These are phyloP conservation scores for Ophiostoma tasmaniense DNA, from an alignment of 2,329 filamentous ascomycete species.

Conservation along the genomic window DNA sequence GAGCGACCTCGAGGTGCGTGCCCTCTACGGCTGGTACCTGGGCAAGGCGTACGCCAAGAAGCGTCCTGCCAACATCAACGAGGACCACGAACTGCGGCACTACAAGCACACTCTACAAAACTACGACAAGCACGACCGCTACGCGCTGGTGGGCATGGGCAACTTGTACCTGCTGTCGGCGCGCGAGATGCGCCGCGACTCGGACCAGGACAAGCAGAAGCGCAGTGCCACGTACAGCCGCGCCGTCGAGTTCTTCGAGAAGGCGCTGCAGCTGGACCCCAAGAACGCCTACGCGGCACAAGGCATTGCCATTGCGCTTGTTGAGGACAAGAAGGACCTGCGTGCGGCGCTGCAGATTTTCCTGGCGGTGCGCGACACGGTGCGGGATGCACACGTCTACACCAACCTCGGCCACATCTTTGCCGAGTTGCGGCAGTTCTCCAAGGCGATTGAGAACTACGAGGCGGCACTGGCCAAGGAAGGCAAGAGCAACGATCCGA, in stretches of 20 bases:
- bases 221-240: constrained; percentile 78
- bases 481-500: constrained; percentile 61
- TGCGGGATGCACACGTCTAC: constrained; percentile 80
- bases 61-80: constrained; percentile 66
- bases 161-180: constrained; percentile 82
- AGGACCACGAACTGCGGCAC: constrained; percentile 86
- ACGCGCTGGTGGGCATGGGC: constrained; percentile 92
- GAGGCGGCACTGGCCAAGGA: constrained; percentile 76
- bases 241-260: constrained; percentile 97
- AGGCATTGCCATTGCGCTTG: constrained; percentile 85
- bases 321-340: constrained; percentile 89
- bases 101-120: constrained; percentile 94
- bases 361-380: constrained; percentile 78
- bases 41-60: constrained; percentile 75
- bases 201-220: constrained; percentile 85
- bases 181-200: constrained; percentile 87
- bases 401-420: constrained; percentile 93
- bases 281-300: constrained; percentile 95
- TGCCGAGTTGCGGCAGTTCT: constrained; percentile 80
- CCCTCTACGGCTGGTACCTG: constrained; percentile 91
- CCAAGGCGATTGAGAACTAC: constrained; percentile 90
- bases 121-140: constrained; percentile 96
- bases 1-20: constrained; percentile 80
- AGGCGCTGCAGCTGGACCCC: constrained; percentile 87
- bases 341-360: constrained; percentile 77